Evolutionary conservation across 2,329 filamentous ascomycete genomes (phyloP).

Genomic region (Nigrospora oryzae): DNA sequence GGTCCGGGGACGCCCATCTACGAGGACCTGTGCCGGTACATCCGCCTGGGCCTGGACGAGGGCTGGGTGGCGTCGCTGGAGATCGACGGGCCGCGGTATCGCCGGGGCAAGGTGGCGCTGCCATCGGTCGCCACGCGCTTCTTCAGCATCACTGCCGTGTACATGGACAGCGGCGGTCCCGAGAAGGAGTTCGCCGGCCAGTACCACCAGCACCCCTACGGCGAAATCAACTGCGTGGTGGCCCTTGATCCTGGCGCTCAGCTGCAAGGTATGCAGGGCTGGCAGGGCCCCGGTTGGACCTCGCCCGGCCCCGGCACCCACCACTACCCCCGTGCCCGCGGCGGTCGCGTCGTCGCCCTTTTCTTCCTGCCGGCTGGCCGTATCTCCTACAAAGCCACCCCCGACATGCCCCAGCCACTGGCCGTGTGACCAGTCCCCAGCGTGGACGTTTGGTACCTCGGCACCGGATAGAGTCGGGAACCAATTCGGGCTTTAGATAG

Average conservation of each 20-base stretch:
- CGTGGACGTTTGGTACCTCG: too few relatives aligned
- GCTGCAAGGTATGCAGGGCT: slow-evolving; percentile 46
- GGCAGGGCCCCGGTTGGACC: slow-evolving; percentile 49
- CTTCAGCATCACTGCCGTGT: slow-evolving; percentile 49
- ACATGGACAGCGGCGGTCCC: slow-evolving; percentile 34
- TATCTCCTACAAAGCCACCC: slow-evolving; percentile 38
- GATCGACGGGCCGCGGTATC: slow-evolving; percentile 35
- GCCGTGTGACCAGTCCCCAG: background rate
- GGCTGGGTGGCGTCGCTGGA: slow-evolving; percentile 35
- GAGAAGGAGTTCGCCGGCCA: slow-evolving; percentile 39
- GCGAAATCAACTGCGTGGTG: slow-evolving; percentile 47
- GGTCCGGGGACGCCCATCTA: slow-evolving; percentile 32
- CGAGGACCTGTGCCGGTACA: slow-evolving; percentile 29
- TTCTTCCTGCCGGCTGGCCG: slow-evolving; percentile 48
- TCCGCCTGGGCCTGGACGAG: slow-evolving; percentile 29
- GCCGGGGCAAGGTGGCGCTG: slow-evolving; percentile 33
- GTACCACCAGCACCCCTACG: slow-evolving; percentile 45
- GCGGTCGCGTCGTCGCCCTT: slow-evolving; percentile 39
- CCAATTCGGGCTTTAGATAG: too few relatives aligned
- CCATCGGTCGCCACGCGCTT: slow-evolving; percentile 37
- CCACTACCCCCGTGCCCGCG: slow-evolving; percentile 44
- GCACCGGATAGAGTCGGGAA: too few relatives aligned
- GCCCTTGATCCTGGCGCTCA: slow-evolving; percentile 39
- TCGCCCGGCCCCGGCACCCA: slow-evolving; percentile 44
- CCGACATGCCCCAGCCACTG: slow-evolving; percentile 30